Evolutionary conservation across 306 rosid species (phyloP).

Genomic region (Canavalia ensiformis): DNA sequence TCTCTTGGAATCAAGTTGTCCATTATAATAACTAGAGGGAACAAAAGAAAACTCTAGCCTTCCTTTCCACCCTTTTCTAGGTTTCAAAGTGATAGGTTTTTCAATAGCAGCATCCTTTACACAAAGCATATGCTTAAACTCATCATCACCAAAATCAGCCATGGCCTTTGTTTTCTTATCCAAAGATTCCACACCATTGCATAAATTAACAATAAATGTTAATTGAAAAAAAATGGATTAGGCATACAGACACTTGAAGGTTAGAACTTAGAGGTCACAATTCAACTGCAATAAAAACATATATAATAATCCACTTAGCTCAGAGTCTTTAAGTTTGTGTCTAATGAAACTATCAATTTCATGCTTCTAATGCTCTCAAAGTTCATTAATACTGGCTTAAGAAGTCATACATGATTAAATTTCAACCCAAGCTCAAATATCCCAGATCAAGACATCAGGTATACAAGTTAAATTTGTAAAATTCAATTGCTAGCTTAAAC

Average conservation of each 20-base stretch:
- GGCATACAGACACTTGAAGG: slow-evolving; percentile 5
- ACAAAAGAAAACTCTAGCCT: slow-evolving; percentile 91
- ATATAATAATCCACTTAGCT: slow-evolving; percentile 6
- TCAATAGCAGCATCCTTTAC: slow-evolving; percentile 92
- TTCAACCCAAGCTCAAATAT: no score
- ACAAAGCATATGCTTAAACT: slow-evolving; percentile 93
- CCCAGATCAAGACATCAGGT: not conserved
- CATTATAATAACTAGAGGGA: slow-evolving; percentile 98
- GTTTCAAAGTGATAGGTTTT: slow-evolving; percentile 85
- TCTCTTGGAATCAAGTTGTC: slow-evolving; percentile 91
- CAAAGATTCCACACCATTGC: slow-evolving; percentile 99
- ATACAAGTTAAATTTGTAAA: slow-evolving; percentile 36
- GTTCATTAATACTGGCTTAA: not conserved
- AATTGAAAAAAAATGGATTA: not conserved
- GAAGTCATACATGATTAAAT: no score
- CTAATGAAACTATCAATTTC: slow-evolving; percentile 39
- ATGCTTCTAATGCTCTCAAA: slow-evolving; percentile 27
- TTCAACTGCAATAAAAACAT: slow-evolving; percentile 21
- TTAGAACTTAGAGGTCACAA: slow-evolving; percentile 16
- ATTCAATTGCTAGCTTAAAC: slow-evolving; percentile 33
- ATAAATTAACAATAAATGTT: slow-evolving; percentile 33
- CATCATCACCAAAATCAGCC: slow-evolving; percentile 97
- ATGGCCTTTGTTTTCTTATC: slow-evolving; percentile 97
- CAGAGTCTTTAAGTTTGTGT: slow-evolving; percentile 17
- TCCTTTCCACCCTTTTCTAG: slow-evolving; percentile 99